These are phyloP conservation scores for Tetragonia tetragonoides DNA, from an alignment of 148 eudicot genomes.

Conservation along the genomic window DNA sequence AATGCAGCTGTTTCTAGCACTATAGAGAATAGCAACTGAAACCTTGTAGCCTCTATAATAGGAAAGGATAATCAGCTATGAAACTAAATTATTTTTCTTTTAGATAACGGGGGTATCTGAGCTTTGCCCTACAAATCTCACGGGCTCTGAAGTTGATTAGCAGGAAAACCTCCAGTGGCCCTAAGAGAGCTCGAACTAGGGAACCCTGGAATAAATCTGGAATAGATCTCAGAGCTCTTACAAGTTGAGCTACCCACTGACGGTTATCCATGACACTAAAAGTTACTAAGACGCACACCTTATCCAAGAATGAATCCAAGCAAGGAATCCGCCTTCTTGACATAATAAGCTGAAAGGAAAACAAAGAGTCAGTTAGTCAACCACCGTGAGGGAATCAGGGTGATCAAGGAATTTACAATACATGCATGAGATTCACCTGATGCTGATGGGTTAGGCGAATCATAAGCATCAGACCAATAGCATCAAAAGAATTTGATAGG, in stretches of 20 bases:
- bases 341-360: conserved; percentile 72
- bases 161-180: too few relatives aligned
- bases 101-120: too few relatives aligned
- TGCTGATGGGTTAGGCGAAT: conserved; percentile 95
- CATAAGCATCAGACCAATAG: conserved; percentile 98
- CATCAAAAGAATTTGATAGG: conserved; percentile 85
- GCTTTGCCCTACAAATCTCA: too few relatives aligned
- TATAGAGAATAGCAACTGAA: background rate
- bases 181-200: too few relatives aligned
- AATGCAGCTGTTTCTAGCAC: background rate
- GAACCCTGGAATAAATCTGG: too few relatives aligned
- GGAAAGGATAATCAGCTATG: background rate
- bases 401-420: background rate
- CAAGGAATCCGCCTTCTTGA: conserved; percentile 96
- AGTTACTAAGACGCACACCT: conserved; percentile 49
- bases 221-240: too few relatives aligned
- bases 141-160: too few relatives aligned
- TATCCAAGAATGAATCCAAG: conserved; percentile 92
- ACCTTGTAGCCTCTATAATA: background rate
- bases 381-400: background rate
- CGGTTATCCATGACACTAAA: background rate
- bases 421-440: conserved; percentile 56
- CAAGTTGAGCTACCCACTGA: too few relatives aligned
- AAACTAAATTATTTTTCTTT: too few relatives aligned
- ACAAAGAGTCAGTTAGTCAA: conserved; percentile 7